Evolutionary conservation across 192 early-diverging fungal genomes (phyloP).

Genomic region (Helicostylum pulchrum): DNA sequence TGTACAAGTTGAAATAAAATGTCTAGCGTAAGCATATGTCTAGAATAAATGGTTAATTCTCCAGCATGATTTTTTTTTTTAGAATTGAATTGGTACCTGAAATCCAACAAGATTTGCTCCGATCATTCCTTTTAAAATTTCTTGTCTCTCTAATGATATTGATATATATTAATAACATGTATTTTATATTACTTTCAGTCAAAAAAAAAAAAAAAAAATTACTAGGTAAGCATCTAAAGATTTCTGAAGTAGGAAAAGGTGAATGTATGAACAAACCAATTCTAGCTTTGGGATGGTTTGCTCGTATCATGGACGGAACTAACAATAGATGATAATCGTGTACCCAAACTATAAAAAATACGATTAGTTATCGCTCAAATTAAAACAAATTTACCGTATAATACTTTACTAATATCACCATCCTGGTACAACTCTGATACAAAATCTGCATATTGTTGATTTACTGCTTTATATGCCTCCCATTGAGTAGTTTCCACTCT

Average conservation of each 20-base stretch:
- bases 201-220: conserved; percentile 15
- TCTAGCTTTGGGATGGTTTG: conserved; percentile 73
- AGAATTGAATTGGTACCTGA: conserved; percentile 48
- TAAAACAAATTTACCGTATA: neutral
- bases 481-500: conserved; percentile 66
- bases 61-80: neutral
- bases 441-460: conserved; percentile 73
- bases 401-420: conserved; percentile 69
- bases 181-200: neutral
- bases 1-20: conserved; percentile 92
- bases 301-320: conserved; percentile 79
- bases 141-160: conserved; percentile 58
- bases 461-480: conserved; percentile 76
- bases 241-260: conserved; percentile 93
- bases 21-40: conserved; percentile 91
- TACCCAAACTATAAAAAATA: conserved; percentile 81
- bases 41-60: conserved; percentile 1
- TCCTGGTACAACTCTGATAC: conserved; percentile 68
- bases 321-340: conserved; percentile 97
- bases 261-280: conserved; percentile 96
- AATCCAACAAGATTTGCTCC: conserved; percentile 91
- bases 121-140: conserved; percentile 84
- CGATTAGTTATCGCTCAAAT: neutral
- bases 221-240: conserved; percentile 87
- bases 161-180: neutral